Evolutionary conservation across 2,329 filamentous ascomycete species (phyloP).

Genomic region (Aspergillus udagawae): DNA sequence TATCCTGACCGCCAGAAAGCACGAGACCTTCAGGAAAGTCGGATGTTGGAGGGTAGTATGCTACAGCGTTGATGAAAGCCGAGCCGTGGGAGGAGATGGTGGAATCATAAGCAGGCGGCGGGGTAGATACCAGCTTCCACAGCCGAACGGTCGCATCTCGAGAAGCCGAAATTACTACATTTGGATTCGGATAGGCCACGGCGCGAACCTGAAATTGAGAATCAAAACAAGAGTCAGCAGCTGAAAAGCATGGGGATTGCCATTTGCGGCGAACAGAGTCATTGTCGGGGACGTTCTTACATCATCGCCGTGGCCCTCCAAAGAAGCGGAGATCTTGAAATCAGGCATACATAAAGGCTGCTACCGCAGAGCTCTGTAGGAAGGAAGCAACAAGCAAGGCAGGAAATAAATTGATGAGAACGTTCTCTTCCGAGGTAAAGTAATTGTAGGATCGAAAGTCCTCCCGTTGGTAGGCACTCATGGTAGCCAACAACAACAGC

Average conservation of each 20-base stretch:
- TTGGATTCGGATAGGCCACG: slow-evolving; percentile 70
- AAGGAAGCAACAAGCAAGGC: neutral
- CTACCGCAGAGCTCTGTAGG: neutral
- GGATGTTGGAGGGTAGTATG: slow-evolving; percentile 67
- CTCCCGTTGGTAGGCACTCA: slow-evolving; percentile 6
- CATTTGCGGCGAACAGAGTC: slow-evolving; percentile 11
- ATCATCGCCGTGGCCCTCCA: slow-evolving; percentile 89
- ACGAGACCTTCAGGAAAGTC: slow-evolving; percentile 74
- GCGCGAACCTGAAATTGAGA: slow-evolving; percentile 67
- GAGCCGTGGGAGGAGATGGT: slow-evolving; percentile 75
- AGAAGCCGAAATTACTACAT: slow-evolving; percentile 76
- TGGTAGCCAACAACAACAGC: slow-evolving; percentile 20
- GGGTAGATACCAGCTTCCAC: slow-evolving; percentile 68
- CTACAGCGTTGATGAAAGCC: slow-evolving; percentile 81
- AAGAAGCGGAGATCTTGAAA: slow-evolving; percentile 89
- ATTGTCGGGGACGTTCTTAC: slow-evolving; percentile 51
- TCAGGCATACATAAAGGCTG: slow-evolving; percentile 59
- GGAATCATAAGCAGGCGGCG: slow-evolving; percentile 69
- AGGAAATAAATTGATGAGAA: neutral
- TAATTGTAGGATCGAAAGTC: slow-evolving; percentile 7
- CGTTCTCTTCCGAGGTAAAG: neutral
- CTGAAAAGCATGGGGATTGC: slow-evolving; percentile 14
- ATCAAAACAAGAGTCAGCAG: slow-evolving; percentile 59
- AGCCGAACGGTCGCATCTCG: slow-evolving; percentile 85
- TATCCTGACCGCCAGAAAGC: slow-evolving; percentile 83